A percentile compares a stretch with the other conserved stretches of the same genome.
phyloP scores from a whole-genome alignment of 495 filamentous ascomycete genomes.

The Aspergillus bridgeri region DNA sequence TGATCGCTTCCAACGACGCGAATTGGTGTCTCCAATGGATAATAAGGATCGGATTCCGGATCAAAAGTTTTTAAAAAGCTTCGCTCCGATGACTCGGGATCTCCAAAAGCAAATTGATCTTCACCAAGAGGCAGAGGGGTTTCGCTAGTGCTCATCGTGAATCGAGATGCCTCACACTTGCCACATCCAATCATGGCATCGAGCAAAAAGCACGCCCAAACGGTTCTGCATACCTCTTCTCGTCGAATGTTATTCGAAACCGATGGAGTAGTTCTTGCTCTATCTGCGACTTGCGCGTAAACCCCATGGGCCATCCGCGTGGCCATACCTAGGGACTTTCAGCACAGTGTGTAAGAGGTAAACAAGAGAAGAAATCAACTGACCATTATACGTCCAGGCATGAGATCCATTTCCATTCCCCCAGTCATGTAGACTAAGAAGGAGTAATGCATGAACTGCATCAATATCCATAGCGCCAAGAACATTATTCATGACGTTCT shows the following conservation, averaged over 20 bases:
- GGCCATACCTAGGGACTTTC: background rate
- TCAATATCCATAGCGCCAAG: background rate
- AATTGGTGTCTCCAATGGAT: background rate
- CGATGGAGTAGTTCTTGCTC: background rate
- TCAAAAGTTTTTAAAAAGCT: background rate
- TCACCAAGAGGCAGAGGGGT: constrained; percentile 1
- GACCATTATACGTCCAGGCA: background rate
- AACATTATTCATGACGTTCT: constrained; percentile 6
- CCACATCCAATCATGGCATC: constrained; percentile 2
- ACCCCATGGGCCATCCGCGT: background rate
- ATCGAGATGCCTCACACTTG: background rate
- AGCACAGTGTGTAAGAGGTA: too few species aligned
- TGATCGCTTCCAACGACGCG: background rate
- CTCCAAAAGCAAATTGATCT: constrained; percentile 4
- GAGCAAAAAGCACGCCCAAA: background rate
- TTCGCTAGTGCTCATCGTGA: background rate
- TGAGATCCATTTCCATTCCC: constrained; percentile 1
- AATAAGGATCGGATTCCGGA: background rate
- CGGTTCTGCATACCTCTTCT: background rate
- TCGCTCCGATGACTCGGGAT: background rate
- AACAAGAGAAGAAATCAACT: too few species aligned
- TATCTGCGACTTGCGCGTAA: background rate
- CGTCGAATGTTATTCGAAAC: background rate
- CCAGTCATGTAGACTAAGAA: constrained; percentile 1
- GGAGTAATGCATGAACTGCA: background rate